Percentiles rank a stretch among this genome's conserved stretches.
Evolutionary conservation across 208 protist genomes (phyloP).

Genomic region (Trypanosoma rangeli): DNA sequence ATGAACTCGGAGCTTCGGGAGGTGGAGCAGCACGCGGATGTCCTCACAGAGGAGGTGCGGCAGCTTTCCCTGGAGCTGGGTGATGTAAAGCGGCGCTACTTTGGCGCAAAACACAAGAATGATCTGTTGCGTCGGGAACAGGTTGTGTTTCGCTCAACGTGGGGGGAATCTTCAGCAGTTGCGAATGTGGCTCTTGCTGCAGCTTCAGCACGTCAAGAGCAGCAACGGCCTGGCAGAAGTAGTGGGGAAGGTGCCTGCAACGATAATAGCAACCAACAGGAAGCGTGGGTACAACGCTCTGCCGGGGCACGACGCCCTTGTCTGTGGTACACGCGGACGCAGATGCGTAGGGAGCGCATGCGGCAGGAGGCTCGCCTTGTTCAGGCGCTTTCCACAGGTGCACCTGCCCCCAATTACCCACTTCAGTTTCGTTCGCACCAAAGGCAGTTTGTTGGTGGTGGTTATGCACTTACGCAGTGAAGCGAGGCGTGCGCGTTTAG

Average conservation of each 20-base stretch:
- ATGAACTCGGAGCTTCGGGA: conserved; percentile 61
- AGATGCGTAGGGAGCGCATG: conserved; percentile 28
- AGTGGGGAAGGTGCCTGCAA: not conserved
- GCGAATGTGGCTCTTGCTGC: conserved; percentile 17
- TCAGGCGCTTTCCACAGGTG: conserved; percentile 52
- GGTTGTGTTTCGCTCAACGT: conserved; percentile 43
- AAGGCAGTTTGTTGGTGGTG: conserved; percentile 74
- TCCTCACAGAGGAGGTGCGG: conserved; percentile 90
- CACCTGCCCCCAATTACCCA: conserved; percentile 57
- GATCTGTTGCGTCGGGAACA: conserved; percentile 60
- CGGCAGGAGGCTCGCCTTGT: conserved; percentile 37
- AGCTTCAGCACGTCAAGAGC: conserved; percentile 7
- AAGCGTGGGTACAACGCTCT: not conserved
- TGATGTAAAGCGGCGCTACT: conserved; percentile 92
- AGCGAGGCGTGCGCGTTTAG: not conserved
- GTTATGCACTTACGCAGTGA: conserved; percentile 64
- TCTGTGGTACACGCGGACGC: conserved; percentile 27
- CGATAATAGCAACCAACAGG: not conserved
- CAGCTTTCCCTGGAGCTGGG: conserved; percentile 86
- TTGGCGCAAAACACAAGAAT: conserved; percentile 89
- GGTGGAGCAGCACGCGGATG: conserved; percentile 67
- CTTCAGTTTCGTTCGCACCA: conserved; percentile 62
- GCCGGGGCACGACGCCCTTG: not conserved
- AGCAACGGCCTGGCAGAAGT: conserved; percentile 6
- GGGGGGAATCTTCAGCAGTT: conserved; percentile 33